These are phyloP conservation scores for Dactylonectria estremocensis DNA, from an alignment of 2,329 filamentous ascomycete genomes.

Conservation along the genomic window DNA sequence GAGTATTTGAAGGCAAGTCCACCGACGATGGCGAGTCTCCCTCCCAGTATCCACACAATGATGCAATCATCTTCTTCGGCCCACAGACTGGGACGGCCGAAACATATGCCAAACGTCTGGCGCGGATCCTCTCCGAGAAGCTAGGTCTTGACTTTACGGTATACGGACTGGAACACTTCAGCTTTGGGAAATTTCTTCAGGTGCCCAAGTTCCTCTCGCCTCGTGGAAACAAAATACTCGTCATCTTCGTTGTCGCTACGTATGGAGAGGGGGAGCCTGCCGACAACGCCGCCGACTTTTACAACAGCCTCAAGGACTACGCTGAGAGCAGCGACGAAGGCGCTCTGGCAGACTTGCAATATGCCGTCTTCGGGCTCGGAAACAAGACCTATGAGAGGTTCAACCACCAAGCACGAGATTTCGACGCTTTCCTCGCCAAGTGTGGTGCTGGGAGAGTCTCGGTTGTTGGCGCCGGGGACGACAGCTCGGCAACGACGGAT, in stretches of 20 bases:
- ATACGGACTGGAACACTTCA: not conserved
- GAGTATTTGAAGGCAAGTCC: no score
- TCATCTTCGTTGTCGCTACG: slow-evolving; percentile 95
- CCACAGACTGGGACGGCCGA: slow-evolving; percentile 98
- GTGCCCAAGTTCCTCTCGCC: slow-evolving; percentile 71
- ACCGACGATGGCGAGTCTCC: no score
- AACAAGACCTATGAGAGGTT: slow-evolving; percentile 99
- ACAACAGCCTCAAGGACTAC: slow-evolving; percentile 91
- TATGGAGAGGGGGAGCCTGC: slow-evolving; percentile 99
- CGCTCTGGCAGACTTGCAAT: slow-evolving; percentile 90
- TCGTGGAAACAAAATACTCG: slow-evolving; percentile 88
- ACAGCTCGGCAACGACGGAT: slow-evolving; percentile 98
- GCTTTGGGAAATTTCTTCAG: slow-evolving; percentile 73
- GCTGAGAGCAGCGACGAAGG: slow-evolving; percentile 80
- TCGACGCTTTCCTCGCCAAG: slow-evolving; percentile 84
- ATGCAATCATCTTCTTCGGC: slow-evolving; percentile 89
- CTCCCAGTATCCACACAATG: no score
- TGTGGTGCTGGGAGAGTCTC: slow-evolving; percentile 89
- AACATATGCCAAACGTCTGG: slow-evolving; percentile 88
- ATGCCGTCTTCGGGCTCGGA: slow-evolving; percentile 94
- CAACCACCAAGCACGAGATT: slow-evolving; percentile 96
- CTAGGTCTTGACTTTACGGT: not conserved
- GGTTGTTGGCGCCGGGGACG: slow-evolving; percentile 92
- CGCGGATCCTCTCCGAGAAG: slow-evolving; percentile 70
- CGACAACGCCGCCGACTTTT: slow-evolving; percentile 98